These are phyloP conservation scores for Neurospora intermedia DNA, from an alignment of 495 filamentous ascomycete genomes.

Conservation along the genomic window DNA sequence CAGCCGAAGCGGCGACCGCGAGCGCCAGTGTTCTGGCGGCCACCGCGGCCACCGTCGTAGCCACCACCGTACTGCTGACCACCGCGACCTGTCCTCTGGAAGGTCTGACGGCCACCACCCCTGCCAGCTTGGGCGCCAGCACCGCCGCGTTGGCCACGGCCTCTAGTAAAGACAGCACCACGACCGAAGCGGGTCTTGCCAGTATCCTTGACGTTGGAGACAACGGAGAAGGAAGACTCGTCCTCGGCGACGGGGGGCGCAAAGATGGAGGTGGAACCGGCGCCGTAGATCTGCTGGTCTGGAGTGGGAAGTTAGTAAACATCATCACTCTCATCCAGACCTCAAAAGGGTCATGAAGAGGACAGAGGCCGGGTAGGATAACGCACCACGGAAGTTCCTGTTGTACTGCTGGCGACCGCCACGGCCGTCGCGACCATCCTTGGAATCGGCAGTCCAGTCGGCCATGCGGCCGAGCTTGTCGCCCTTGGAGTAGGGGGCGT, in stretches of 20 bases:
- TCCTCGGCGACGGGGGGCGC: slow-evolving; percentile 85
- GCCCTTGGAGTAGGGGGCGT: slow-evolving; percentile 94
- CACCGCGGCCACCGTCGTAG: slow-evolving; percentile 47
- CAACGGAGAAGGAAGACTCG: slow-evolving; percentile 94
- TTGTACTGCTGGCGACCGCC: slow-evolving; percentile 81
- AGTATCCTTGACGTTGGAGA: slow-evolving; percentile 82
- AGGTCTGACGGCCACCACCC: slow-evolving; percentile 50
- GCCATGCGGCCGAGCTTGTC: slow-evolving; percentile 99
- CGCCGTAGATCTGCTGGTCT: slow-evolving; percentile 97
- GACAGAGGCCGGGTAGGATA: neutral
- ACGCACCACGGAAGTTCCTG: slow-evolving; percentile 77
- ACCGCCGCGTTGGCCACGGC: slow-evolving; percentile 68
- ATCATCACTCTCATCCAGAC: neutral
- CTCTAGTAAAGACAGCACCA: slow-evolving; percentile 77
- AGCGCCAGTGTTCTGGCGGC: slow-evolving; percentile 40
- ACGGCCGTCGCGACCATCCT: slow-evolving; percentile 65
- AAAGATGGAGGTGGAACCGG: slow-evolving; percentile 77
- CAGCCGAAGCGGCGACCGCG: slow-evolving; percentile 81
- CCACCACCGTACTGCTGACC: slow-evolving; percentile 34
- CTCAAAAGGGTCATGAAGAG: neutral
- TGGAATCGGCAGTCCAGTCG: slow-evolving; percentile 92
- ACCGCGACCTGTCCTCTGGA: slow-evolving; percentile 34
- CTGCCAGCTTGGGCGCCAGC: slow-evolving; percentile 49
- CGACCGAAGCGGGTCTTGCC: slow-evolving; percentile 80
- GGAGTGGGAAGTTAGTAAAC: neutral